Conservation (phyloP, 2,329 filamentous ascomycete species). For the Alternaria metachromatica region DNA sequence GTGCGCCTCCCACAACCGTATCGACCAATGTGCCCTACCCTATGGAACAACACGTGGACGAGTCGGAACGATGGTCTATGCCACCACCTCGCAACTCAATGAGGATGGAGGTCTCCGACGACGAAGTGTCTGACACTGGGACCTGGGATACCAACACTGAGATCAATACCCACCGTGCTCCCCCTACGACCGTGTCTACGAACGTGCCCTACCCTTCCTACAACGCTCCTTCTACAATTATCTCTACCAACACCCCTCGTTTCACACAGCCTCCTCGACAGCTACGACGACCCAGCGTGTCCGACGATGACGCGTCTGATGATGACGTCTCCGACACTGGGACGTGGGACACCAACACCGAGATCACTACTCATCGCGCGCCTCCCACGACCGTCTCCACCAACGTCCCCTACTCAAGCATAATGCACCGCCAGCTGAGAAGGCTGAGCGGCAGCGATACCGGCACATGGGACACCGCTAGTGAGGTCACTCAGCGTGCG, state of each 20-base stretch:
- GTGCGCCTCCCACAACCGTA: conserved; percentile 9
- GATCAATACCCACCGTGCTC: conserved; percentile 4
- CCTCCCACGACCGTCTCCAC: conserved; percentile 12
- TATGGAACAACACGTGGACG: neutral
- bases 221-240: conserved; percentile 6
- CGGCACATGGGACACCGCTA: conserved; percentile 13
- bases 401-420: conserved; percentile 7
- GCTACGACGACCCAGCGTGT: conserved; percentile 5
- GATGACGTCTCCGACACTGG: neutral
- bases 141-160: conserved; percentile 9
- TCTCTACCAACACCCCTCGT: conserved; percentile 11
- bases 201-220: conserved; percentile 7
- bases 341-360: conserved; percentile 9
- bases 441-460: conserved; percentile 11
- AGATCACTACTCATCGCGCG: conserved; percentile 3
- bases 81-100: neutral
- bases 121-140: neutral
- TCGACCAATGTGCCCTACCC: conserved; percentile 8
- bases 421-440: conserved; percentile 2
- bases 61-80: conserved; percentile 1
- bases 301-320: conserved; percentile 1
- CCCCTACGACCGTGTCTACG: conserved; percentile 11
- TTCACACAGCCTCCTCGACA: conserved; percentile 1
- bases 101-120: neutral
- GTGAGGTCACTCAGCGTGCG: conserved; percentile 6